A percentile compares a stretch with the other conserved stretches of the same genome.
These are phyloP conservation scores for Tuber borchii DNA, from an alignment of 495 filamentous ascomycete genomes.

Conservation along the genomic window DNA sequence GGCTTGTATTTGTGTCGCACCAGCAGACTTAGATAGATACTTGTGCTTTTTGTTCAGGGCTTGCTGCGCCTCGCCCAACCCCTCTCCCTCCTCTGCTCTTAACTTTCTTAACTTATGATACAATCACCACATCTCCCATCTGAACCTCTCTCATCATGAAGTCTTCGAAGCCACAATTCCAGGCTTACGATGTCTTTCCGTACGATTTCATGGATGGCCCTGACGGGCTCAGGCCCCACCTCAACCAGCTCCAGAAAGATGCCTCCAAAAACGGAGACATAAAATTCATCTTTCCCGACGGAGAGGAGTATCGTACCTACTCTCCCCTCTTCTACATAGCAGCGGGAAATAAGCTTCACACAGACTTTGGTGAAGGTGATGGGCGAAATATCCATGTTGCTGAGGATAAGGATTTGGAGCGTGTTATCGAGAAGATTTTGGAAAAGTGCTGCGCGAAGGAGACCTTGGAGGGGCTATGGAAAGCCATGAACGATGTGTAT, in stretches of 20 bases:
- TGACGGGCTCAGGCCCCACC: not conserved
- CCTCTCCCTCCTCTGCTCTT: not conserved
- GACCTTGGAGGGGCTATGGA: conserved; percentile 24
- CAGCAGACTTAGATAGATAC: not conserved
- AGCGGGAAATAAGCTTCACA: conserved; percentile 19
- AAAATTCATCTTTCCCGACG: conserved; percentile 24
- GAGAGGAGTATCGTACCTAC: conserved; percentile 19
- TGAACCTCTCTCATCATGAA: not conserved
- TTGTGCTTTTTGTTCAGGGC: not conserved
- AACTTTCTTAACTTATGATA: not conserved
- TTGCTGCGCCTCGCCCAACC: not conserved
- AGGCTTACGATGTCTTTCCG: not conserved
- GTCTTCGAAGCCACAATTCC: not conserved
- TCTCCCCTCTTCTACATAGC: conserved; percentile 33
- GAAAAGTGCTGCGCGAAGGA: conserved; percentile 21
- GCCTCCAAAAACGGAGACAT: conserved; percentile 29
- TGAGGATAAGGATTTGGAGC: conserved; percentile 11
- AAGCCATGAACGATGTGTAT: conserved; percentile 23
- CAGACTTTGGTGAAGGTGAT: conserved; percentile 14
- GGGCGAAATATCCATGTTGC: conserved; percentile 23
- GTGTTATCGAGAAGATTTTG: conserved; percentile 16
- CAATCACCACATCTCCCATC: not conserved
- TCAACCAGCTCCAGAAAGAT: conserved; percentile 21
- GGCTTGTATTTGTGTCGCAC: not conserved
- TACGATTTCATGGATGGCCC: not conserved